Evolutionary conservation across 805 yeast species (phyloP).

Genomic region (Cyberlindnera americana): DNA sequence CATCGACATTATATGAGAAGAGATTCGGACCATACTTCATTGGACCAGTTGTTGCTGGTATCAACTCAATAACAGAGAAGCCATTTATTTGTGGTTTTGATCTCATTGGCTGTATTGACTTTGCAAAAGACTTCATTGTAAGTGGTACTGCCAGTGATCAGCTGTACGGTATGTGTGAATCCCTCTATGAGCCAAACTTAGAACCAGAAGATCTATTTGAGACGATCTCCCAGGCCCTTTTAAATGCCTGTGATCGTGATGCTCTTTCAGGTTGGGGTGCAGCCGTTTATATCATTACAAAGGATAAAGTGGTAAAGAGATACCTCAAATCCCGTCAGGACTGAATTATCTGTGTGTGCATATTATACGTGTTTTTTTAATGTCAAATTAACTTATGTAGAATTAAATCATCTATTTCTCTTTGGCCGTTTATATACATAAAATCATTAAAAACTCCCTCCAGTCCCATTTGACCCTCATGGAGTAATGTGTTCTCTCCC

Average conservation of each 20-base stretch:
- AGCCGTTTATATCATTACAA: conserved; percentile 84
- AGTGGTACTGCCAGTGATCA: conserved; percentile 97
- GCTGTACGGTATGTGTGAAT: conserved; percentile 97
- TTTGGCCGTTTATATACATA: conserved; percentile 3
- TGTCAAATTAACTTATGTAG: too few species aligned
- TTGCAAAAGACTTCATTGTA: conserved; percentile 90
- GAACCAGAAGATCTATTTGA: conserved; percentile 96
- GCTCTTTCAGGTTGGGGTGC: conserved; percentile 99
- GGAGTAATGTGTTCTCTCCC: too few species aligned
- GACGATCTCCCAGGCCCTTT: conserved; percentile 87
- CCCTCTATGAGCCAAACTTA: conserved; percentile 87
- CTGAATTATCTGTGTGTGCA: conserved; percentile 30
- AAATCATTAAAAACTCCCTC: conserved; percentile 1
- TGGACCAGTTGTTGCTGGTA: conserved; percentile 95
- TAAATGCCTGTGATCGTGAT: conserved; percentile 96
- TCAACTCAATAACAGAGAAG: conserved; percentile 72
- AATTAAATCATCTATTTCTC: too few species aligned
- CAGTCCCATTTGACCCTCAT: too few species aligned
- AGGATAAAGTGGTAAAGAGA: conserved; percentile 86
- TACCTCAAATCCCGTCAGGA: conserved; percentile 94
- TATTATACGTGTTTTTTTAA: conserved; percentile 4
- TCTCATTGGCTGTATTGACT: conserved; percentile 94
- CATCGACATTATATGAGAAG: conserved; percentile 83
- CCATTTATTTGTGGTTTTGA: conserved; percentile 97
- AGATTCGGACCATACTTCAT: conserved; percentile 96